Base-by-base conservation (phyloP, 192 early-diverging fungal genomes). In the Pilobolus umbonatus region DNA sequence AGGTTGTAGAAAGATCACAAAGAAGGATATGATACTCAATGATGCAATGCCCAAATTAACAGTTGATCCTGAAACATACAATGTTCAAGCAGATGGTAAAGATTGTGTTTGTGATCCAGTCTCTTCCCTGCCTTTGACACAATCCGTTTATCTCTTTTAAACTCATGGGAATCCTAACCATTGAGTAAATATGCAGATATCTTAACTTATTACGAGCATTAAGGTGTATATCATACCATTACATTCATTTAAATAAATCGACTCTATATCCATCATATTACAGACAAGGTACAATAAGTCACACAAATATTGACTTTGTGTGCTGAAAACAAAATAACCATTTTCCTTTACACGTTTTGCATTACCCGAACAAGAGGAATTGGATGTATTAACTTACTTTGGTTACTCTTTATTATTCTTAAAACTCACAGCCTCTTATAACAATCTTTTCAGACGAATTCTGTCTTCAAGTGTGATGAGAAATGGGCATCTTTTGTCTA, bases 41-140 rank as follows among this genome's bases (percentile, higher is more conserved):
- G 76, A 83, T 56, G 60, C 73, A 0, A 68, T 83, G 54, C 95
- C 95, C 3, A 77, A 80, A 10, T 83, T 98, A 11, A 60, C 74
- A 0, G 90, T 98, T 3, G 92, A 98, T 64, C 92, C 95, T 0
- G 95, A 98, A 61, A 95, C 90, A 1, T 98, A 96, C 70, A 76
- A 78, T 31, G 94, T 96, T 8, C 80, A 62, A 6, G 87, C 88
- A 2, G 87, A 98, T 61, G 95, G 92, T 15, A 65, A 77, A 54
- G 56, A 69, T 1, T 78, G 86, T 30, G 72, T 66, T 5, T 85
- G 88, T 60, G 83, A 80, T n/a, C 90, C 94, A 3, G 88, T 83
- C 2, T 62, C 65, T 1, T 79, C 70, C 22, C 65, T 94, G 46
- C 87, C 91, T 3, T 64, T 94, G 58, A 79, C 90, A 2, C 92